Base-by-base conservation (phyloP, 2,329 filamentous ascomycete genomes). In the Sphaerulina vaccinii region DNA sequence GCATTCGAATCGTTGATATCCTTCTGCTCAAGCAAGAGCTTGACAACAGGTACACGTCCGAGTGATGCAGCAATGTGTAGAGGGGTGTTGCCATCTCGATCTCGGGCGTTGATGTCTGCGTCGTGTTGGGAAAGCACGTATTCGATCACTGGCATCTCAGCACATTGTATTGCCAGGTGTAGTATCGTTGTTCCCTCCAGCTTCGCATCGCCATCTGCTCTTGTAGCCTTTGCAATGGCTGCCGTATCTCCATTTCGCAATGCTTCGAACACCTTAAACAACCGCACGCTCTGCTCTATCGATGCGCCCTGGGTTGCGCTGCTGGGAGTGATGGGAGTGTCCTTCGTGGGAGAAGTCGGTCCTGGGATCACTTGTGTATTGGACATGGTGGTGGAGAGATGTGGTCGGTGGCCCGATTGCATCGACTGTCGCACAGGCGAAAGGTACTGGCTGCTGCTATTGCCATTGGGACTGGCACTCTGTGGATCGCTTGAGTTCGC, bases 91-190 rank as follows among this genome's bases (percentile, higher is more conserved):
- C 93, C 93, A 63, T 97, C 92, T 61, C 87, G 72, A 72, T 99
- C 93, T 55, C 88, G 84, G 35, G 87, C 85, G 70, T 97, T 99
- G 69, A 97, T 76, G 66, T 97, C 90, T 4, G 61, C 52, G 4
- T 61, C 62, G 15, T 73, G 77, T 46, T 79, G 78, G 1, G 90
- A 91, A 37, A 99, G 74, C n/a, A 97, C 87, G 65, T 92, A 96
- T 69, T 99, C 91, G 48, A 99, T 87, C 22, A 99, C 90, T 16
- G 89, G 85, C 42, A 87, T 81, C 69, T 97, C 93, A 43, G 93
- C 92, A 71, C 92, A 97, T 72, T 99, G 93, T 38, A 97, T 90
- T 21, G 93, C 91, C 35, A 99, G 78, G 70, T 99, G 92, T 32
- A 99, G 78, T 36, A 97, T 86, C 1, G 89, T 93, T 1, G 91